Evolutionary conservation across 495 filamentous ascomycete species (phyloP), one percentile per base, ranked within the genome.

Genomic region (Penicillium verhagenii): DNA sequence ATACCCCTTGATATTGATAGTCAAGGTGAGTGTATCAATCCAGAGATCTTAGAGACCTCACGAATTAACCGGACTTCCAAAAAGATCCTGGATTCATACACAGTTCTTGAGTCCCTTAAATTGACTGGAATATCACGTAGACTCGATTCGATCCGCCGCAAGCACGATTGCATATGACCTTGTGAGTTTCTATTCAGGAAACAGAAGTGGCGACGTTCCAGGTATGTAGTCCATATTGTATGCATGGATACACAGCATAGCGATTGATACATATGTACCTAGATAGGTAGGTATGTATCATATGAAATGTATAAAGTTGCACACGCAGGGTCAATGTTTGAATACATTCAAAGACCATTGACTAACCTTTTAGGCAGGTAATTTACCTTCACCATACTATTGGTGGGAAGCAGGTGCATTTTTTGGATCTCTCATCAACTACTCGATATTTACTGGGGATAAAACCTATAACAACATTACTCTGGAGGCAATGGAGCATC

Each of bases 391-490:
- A 53, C 85, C 86, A 1, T 91, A 91, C 64, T 90, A 86, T 69
- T 90, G 87, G 87, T 90, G 87, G 86, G 83, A 89, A 65, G 80
- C 81, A 0, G 88, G 87, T 21, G 82, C 83, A 13, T 84, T 87
- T 75, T 90, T 87, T 56, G 85, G 85, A 13, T 76, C 85, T 2
- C 55, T 96, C 58, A 69, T 94, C 44, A 85, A 92, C 63, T 95
- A 96, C 67, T 92, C 85, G 81, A 81, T 80, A 56, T 84, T 87
- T 53, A 95, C 91, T 1, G 85, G 86, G 1, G 90, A 94, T 67
- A 69, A 65, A 14, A 74, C 75, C 11, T 93, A 89, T 68, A 88
- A 90, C 66, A 74, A 81, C 8, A 71, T 83, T 2, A 84, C 84
- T 3, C 75, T 65, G 1, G 79, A 89, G 60, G 90, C 80, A 0